Base-by-base conservation (phyloP, 1,284 basidiomycete species). In the Ustilago cynodontis region DNA sequence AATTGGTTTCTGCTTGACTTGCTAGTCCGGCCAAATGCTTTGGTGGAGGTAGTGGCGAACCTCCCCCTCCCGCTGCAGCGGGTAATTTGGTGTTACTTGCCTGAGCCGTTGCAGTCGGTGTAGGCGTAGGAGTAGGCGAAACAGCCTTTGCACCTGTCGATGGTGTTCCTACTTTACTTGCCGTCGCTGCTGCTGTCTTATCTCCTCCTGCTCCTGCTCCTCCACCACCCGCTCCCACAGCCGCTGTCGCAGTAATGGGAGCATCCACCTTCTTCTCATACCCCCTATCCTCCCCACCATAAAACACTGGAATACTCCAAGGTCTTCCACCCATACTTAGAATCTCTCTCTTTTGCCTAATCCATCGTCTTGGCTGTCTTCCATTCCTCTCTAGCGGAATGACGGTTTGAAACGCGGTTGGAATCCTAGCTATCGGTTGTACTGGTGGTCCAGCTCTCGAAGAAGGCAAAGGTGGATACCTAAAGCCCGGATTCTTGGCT, bases 291-390 rank as follows among this genome's bases (percentile, higher is more conserved):
- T 72, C 66, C 0, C 71, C 71, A 1, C 79, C 80, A n/a, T 80
- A 77, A 65, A 79, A 82, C 11, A 71, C 71, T 0, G 78, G 66
- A 26, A 80, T 69, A 35, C 72, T 75, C 82, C 82, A 84, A 0
- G 72, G 63, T 22, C 81, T 60, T 2, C 82, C 82, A 11, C 76
- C 79, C 59, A 84, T 65, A 35, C 68, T 82, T 28, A 83, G 54
- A 3, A 84, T 64, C 60, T 84, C 82, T 2, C 82, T 65, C 47
- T 65, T 68, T 6, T 49, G 67, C 24, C 67, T 74, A 22, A 56
- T 18, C 82, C 82, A 84, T 11, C 73, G 52, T 8, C 82, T 75
- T 20, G 72, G 67, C 50, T 68, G 64, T 14, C 71, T 51, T 4
- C 50, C 31, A 7, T 66, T 69, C n/a, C 64, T 55, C 35, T 82